Evolutionary conservation across 139 green algal genomes (phyloP), one percentile per base, ranked within the genome.

Genomic region (Diplosphaera chodatii): DNA sequence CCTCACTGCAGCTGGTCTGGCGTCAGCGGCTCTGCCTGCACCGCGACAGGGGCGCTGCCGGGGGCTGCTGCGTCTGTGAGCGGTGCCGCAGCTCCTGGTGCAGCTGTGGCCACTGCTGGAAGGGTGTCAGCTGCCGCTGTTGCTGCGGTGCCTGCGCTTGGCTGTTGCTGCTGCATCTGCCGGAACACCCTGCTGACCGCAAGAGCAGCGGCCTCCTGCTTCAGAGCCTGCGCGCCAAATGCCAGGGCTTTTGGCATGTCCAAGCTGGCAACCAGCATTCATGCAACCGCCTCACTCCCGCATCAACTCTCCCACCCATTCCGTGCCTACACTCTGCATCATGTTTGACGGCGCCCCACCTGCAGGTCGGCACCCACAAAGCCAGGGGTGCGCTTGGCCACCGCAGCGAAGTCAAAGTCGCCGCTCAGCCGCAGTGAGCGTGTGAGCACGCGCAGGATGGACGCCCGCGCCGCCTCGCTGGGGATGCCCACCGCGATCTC

Each of bases 401-500:
- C 89, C 16, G 59, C 40, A 1, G 21, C 32, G 40, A 96, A 89
- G 78, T 97, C 83, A 63, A 97, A 88, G 18, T 83, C 80, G 18
- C 88, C 90, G 15, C 74, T 70, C 40, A 97, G 76, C 20, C 92
- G 77, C 63, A 97, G 76, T 15, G 66, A 67, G 16, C 78, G 74
- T 0, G 77, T 55, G 32, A 89, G 48, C 25, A 95, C 91, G 75
- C 84, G 76, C 37, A 99, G 79, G 59, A 99, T 99, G 41, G 86
- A 81, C 13, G 66, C 81, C 0, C 94, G 80, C 0, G 91, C 91
- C 18, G 73, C 85, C 75, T 96, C 91, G 0, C 78, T 87, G 40
- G 94, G 94, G 22, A 99, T 96, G 31, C 91, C 92, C 41, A 99
- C 70, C 0, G 82, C 64, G 23, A 99, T 97, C 77, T 99, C 94